Conservation (phyloP, 805 yeast genomes). For the Yamadazyma scolyti region DNA sequence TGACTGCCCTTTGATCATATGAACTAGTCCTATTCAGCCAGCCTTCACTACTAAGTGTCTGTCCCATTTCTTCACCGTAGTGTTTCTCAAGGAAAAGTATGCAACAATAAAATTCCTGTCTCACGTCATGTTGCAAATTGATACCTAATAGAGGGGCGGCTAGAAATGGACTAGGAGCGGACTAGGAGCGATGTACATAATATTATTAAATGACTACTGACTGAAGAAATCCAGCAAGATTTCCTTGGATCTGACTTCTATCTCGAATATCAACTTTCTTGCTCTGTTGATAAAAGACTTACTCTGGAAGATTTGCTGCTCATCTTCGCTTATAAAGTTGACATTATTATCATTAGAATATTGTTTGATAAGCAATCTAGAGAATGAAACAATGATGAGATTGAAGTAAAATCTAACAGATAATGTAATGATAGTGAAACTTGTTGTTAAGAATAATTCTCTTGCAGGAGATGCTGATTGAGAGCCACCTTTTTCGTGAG, state of each 20-base stretch:
- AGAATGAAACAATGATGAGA: slow-evolving; percentile 55
- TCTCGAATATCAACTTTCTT: slow-evolving; percentile 18
- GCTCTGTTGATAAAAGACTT: slow-evolving; percentile 18
- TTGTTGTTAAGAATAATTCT: slow-evolving; percentile 54
- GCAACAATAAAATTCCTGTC: too few relatives aligned
- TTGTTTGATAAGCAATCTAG: slow-evolving; percentile 49
- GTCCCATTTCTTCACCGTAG: too few relatives aligned
- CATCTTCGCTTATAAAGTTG: slow-evolving; percentile 17
- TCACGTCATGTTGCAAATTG: too few relatives aligned
- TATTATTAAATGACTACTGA: not conserved
- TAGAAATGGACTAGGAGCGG: not conserved
- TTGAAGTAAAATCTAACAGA: slow-evolving; percentile 57
- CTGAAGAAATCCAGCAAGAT: slow-evolving; percentile 20
- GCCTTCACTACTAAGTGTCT: too few relatives aligned
- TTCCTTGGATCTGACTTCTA: slow-evolving; percentile 31
- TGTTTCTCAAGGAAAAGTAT: too few relatives aligned
- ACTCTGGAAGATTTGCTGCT: slow-evolving; percentile 22
- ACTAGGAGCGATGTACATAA: not conserved
- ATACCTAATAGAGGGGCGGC: too few relatives aligned
- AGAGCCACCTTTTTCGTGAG: slow-evolving; percentile 12
- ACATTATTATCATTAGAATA: slow-evolving; percentile 17
- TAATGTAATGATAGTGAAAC: slow-evolving; percentile 46
- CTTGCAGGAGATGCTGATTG: slow-evolving; percentile 62
- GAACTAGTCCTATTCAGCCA: too few relatives aligned
- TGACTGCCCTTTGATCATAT: too few relatives aligned